Evolutionary conservation across 2,329 filamentous ascomycete genomes (phyloP).

Genomic region (Cadophora malorum): DNA sequence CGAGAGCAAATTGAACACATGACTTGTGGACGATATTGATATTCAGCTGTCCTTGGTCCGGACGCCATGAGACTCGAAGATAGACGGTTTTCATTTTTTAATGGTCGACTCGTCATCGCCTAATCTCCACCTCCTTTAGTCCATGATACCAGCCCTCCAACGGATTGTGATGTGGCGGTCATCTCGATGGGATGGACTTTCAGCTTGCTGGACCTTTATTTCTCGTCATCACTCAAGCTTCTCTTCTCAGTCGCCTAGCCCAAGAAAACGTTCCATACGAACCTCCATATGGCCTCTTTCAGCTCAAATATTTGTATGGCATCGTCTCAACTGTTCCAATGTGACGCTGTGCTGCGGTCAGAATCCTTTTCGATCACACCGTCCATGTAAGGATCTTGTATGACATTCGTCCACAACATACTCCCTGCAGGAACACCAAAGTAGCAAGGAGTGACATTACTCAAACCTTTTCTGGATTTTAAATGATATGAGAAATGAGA

Average conservation of each 20-base stretch:
- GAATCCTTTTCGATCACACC: not conserved
- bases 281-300: not conserved
- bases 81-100: too few relatives aligned
- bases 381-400: not conserved
- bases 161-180: too few relatives aligned
- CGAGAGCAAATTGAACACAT: too few relatives aligned
- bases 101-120: too few relatives aligned
- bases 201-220: not conserved
- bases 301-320: too few relatives aligned
- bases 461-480: too few relatives aligned
- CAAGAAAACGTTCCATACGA: not conserved
- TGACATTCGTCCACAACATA: not conserved
- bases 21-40: too few relatives aligned
- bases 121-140: too few relatives aligned
- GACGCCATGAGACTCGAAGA: too few relatives aligned
- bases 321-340: not conserved
- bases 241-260: not conserved
- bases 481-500: too few relatives aligned
- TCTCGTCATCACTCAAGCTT: not conserved
- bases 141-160: too few relatives aligned
- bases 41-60: too few relatives aligned
- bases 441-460: not conserved
- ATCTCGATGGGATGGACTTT: not conserved
- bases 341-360: not conserved
- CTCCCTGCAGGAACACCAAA: not conserved